Evolutionary conservation across 139 green algal species (phyloP), one percentile per base, ranked within the genome.

Genomic region (Chlorella vulgaris): DNA sequence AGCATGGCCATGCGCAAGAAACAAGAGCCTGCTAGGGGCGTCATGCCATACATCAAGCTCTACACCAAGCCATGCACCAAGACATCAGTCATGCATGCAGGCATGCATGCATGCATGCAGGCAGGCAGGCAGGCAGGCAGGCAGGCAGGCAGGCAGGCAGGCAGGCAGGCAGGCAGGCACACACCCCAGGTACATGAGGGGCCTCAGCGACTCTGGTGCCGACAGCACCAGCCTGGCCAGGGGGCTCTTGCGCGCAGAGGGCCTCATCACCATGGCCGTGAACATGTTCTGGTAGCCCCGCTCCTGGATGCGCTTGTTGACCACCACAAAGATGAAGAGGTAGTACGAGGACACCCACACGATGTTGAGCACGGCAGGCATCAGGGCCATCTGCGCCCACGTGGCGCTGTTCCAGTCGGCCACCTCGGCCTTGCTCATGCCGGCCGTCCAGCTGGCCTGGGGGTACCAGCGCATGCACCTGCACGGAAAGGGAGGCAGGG

Each of bases 331-430:
- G 55, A 91, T 89, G 61, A 93, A 86, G 13, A 90, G 38, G 76
- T 92, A 96, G 83, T 96, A 95, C 0, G 85, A 1, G 13, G 78
- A 24, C 28, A 86, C 82, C 89, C 91, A 95, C 2, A 58, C 69
- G 1, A 88, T 29, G 77, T 95, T 94, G 50, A 86, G 79, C 6
- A 43, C 69, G 50, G 93, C 86, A 1, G 92, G 87, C 29, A 88
- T 42, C 0, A 88, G 24, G 29, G 90, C 82, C 62, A 94, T 86
- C 73, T 92, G 69, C 42, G 26, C 24, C 61, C 89, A 80, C 1
- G 66, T 81, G 5, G 84, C 76, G 8, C 61, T 39, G 43, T 67
- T 67, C 24, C 69, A 89, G 8, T 36, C 62, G 0, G 50, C 61
- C 42, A 82, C 40, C 39, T 89, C 36, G 1, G 31, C 71, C 15